Conservation (phyloP, 148 eudicot genomes). For the Persicaria maculosa region DNA sequence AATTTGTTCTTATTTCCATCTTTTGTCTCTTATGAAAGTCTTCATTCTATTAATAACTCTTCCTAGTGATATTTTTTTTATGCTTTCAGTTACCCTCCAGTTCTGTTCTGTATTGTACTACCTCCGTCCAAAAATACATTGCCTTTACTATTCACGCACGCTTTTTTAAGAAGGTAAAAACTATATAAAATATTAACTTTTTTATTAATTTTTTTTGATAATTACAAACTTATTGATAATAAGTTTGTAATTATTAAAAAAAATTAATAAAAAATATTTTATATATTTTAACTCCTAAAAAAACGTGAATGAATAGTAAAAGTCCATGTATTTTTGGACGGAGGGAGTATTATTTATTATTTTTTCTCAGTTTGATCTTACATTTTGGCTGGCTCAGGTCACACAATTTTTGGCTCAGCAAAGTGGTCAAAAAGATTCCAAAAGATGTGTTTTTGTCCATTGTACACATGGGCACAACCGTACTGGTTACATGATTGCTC, state of each 20-base stretch:
- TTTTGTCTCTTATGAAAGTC: not conserved
- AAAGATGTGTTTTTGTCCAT: slow-evolving; percentile 77
- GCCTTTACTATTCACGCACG: too few species aligned
- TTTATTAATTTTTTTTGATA: too few species aligned
- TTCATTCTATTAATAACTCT: not conserved
- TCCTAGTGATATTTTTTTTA: not conserved
- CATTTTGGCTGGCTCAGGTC: slow-evolving; percentile 37
- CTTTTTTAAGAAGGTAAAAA: too few species aligned
- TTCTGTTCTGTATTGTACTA: not conserved
- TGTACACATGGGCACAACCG: slow-evolving; percentile 99
- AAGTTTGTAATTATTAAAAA: too few species aligned
- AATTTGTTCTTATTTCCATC: not conserved
- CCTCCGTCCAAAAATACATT: too few species aligned
- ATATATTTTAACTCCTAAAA: too few species aligned
- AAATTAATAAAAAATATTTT: too few species aligned
- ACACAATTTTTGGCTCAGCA: slow-evolving; percentile 62
- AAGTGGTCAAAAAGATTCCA: slow-evolving; percentile 50
- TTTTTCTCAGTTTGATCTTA: not conserved
- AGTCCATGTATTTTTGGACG: too few species aligned
- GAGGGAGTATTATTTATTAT: not conserved
- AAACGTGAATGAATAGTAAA: too few species aligned
- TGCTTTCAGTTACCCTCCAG: not conserved
- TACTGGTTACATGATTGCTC: slow-evolving; percentile 93
- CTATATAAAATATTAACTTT: too few species aligned
- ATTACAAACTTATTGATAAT: too few species aligned